Percentiles rank a stretch among this genome's conserved stretches.
phyloP scores from a whole-genome alignment of 2,329 filamentous ascomycete species.

The Decorospora gaudefroyi region DNA sequence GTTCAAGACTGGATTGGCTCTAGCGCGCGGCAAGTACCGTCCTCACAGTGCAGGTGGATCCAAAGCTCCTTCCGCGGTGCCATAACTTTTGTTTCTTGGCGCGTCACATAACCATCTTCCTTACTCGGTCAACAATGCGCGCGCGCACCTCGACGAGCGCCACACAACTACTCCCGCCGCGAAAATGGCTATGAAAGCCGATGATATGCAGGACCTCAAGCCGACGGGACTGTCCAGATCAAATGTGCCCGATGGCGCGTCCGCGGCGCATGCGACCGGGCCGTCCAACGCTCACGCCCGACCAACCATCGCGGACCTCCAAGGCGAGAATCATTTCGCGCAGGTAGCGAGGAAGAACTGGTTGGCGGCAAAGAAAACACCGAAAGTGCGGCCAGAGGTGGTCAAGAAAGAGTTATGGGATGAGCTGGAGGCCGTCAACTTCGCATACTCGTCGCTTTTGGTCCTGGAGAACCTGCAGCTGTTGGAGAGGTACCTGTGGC shows the following conservation, averaged over 20 bases:
- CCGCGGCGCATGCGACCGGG: conserved; percentile 28
- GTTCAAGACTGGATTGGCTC: conserved; percentile 11
- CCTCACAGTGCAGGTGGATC: no score
- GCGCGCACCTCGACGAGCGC: conserved; percentile 23
- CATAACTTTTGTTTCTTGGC: conserved; percentile 39
- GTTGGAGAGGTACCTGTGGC: conserved; percentile 92
- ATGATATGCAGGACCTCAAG: conserved; percentile 36
- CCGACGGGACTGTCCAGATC: conserved; percentile 17
- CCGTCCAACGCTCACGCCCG: conserved; percentile 49
- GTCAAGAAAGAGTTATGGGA: conserved; percentile 91
- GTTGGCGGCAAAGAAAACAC: conserved; percentile 67
- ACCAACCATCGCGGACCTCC: conserved; percentile 69
- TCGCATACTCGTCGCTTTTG: conserved; percentile 75
- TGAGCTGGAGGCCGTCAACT: conserved; percentile 77
- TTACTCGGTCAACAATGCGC: conserved; percentile 37
- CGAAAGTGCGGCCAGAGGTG: conserved; percentile 76
- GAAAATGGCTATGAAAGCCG: conserved; percentile 14
- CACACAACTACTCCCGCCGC: conserved; percentile 9
- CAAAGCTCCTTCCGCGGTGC: conserved; percentile 17
- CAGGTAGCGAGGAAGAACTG: conserved; percentile 82
- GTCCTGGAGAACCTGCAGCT: conserved; percentile 88
- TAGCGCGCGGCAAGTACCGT: conserved; percentile 25
- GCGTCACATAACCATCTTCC: conserved; percentile 21
- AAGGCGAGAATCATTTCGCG: conserved; percentile 68
- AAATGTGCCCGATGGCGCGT: conserved; percentile 25